phyloP scores from a whole-genome alignment of 2,329 filamentous ascomycete genomes.

The Cytospora chrysosperma region DNA sequence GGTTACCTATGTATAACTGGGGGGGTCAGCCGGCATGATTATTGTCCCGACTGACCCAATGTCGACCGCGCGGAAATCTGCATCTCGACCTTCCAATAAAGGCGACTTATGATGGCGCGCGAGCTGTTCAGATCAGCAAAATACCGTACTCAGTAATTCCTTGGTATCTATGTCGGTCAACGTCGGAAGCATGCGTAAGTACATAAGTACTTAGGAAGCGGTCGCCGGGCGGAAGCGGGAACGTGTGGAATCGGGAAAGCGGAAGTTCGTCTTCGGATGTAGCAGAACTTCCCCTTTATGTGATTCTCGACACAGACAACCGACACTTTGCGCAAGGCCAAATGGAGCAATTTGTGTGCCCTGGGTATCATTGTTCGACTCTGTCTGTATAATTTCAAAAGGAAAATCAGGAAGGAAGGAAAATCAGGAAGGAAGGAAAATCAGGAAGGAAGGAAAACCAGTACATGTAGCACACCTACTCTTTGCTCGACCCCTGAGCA shows the following conservation, averaged over 20 bases:
- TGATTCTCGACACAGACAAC: background rate
- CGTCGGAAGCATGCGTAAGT: constrained; percentile 1
- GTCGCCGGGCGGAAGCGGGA: constrained; percentile 14
- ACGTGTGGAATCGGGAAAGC: constrained; percentile 6
- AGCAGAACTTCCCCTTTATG: background rate
- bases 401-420: too few relatives aligned
- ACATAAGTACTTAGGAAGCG: background rate
- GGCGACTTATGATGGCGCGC: background rate
- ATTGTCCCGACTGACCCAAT: too few relatives aligned
- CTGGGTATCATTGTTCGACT: too few relatives aligned
- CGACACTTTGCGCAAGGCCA: background rate
- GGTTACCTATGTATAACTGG: too few relatives aligned
- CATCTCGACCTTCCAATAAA: background rate
- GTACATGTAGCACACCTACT: background rate
- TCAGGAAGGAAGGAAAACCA: too few relatives aligned
- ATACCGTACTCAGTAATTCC: too few relatives aligned
- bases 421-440: too few relatives aligned
- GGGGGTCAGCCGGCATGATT: too few relatives aligned
- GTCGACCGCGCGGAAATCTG: too few relatives aligned
- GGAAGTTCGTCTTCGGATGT: constrained; percentile 14
- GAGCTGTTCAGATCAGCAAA: background rate
- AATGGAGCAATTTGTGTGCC: too few relatives aligned
- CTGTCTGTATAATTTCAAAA: too few relatives aligned
- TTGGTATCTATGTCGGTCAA: constrained; percentile 6
- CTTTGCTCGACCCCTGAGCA: background rate